Base-by-base conservation (phyloP, 176 grass and related monocot species). In the Areca catechu region DNA sequence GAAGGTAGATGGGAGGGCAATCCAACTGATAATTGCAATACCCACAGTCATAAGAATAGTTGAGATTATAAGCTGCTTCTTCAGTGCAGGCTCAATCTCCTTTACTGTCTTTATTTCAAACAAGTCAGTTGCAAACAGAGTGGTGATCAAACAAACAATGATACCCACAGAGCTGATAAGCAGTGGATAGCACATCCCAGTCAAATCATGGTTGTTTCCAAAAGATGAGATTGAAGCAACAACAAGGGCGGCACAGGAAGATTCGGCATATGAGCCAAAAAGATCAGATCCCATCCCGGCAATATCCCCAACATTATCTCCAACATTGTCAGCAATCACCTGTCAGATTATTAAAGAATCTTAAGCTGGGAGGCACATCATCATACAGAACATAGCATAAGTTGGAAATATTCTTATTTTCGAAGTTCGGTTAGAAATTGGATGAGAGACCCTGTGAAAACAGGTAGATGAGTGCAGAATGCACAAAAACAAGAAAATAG, bases 191-290 rank as follows among this genome's bases (percentile, higher is more conserved):
- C 58, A 71, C 82, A 85, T 85, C 49, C 71, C 82, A 3, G 76
- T 76, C 4, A 84, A 79, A 49, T 84, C 75, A 57, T 78, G 81
- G 65, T 75, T 55, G 20, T 75, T 56, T 7, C 81, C 81, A 20
- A 84, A 79, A n/a, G 81, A 84, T 28, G 81, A 84, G 51, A 84
- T 84, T 1, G 81, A 84, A 25, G 81, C 75, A 55, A 84, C 81
- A 1, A 78, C 75, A 5, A 84, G 75, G 5, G 81, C 75, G 27
- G 66, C 70, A 59, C 71, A 79, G 14, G 81, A 84, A 50, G 81
- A 84, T 75, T 79, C 81, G 53, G 66, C 66, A 22, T 84, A 84
- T 0, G 81, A 84, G 5, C 81, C 81, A 24, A 84, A 84, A n/a
- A 79, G 75, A 51, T 84, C 81, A 12, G 81, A 84, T 47, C 71